A percentile compares a stretch with the other conserved stretches of the same genome.
Conservation (phyloP, 441 rosid genomes). For the Gossypium lobatum region DNA sequence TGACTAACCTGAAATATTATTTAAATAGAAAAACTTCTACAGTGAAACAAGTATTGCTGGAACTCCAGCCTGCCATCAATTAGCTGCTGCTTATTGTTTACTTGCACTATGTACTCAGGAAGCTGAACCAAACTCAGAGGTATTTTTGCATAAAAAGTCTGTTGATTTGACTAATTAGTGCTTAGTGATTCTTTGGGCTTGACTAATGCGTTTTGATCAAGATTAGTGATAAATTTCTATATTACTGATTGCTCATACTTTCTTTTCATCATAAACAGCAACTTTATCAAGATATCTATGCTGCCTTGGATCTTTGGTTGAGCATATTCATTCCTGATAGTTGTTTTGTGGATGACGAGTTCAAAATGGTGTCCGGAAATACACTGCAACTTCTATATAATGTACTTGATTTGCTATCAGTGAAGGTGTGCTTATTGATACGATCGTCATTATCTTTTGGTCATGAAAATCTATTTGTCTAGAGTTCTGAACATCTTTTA, state of each 20-base stretch:
- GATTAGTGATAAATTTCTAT: slow-evolving; percentile 7
- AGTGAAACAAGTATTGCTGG: slow-evolving; percentile 22
- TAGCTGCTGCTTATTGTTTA: slow-evolving; percentile 69
- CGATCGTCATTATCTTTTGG: slow-evolving; percentile 12
- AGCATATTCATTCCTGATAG: slow-evolving; percentile 31
- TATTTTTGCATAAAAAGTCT: slow-evolving; percentile 31
- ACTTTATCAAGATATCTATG: slow-evolving; percentile 52
- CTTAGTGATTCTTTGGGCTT: not conserved
- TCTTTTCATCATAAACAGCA: slow-evolving; percentile 35
- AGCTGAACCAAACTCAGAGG: slow-evolving; percentile 82
- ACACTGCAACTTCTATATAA: slow-evolving; percentile 51
- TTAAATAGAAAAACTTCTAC: slow-evolving; percentile 32
- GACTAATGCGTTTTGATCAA: not conserved
- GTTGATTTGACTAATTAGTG: slow-evolving; percentile 10
- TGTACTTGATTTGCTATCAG: slow-evolving; percentile 57
- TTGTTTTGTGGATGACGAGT: slow-evolving; percentile 26
- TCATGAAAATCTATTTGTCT: not conserved
- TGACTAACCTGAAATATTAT: slow-evolving; percentile 20
- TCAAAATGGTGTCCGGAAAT: slow-evolving; percentile 33
- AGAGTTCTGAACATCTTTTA: slow-evolving; percentile 6
- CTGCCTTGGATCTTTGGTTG: slow-evolving; percentile 59
- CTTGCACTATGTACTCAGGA: slow-evolving; percentile 73
- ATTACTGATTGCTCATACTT: slow-evolving; percentile 17
- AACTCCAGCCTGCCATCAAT: slow-evolving; percentile 33
- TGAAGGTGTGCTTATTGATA: slow-evolving; percentile 48